A percentile compares a stretch with the other conserved stretches of the same genome.
Evolutionary conservation across 257 asterid species (phyloP).

Genomic region (Nicotiana benthamiana): DNA sequence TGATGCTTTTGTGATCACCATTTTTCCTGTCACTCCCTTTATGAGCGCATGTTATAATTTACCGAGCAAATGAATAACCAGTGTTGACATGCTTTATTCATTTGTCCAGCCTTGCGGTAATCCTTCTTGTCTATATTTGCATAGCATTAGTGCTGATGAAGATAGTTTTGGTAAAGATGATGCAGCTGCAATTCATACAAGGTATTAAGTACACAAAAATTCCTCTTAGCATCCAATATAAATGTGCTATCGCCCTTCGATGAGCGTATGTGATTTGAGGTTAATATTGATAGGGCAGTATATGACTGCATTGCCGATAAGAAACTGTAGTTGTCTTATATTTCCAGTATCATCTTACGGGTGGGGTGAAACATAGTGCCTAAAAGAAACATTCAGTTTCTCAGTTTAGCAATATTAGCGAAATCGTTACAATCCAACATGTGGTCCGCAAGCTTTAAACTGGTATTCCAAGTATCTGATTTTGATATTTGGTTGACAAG

Average conservation of each 20-base stretch:
- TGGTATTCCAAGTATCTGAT: not conserved
- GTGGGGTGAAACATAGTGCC: not conserved
- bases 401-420: not conserved
- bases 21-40: slow-evolving; percentile 9
- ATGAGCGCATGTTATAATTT: not conserved
- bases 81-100: slow-evolving; percentile 19
- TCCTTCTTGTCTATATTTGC: slow-evolving; percentile 87
- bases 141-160: slow-evolving; percentile 81
- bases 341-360: not conserved
- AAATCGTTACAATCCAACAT: not conserved
- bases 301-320: not conserved
- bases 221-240: not conserved
- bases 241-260: not conserved
- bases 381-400: not conserved
- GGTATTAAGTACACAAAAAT: slow-evolving; percentile 35
- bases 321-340: not conserved
- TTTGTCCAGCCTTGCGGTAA: slow-evolving; percentile 84
- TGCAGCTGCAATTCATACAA: slow-evolving; percentile 90
- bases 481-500: not conserved
- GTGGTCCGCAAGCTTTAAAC: not conserved
- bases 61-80: slow-evolving; percentile 2
- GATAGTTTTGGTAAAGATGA: slow-evolving; percentile 98
- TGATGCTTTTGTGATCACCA: not conserved
- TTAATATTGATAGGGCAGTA: not conserved
- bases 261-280: not conserved